Evolutionary conservation across 495 filamentous ascomycete genomes (phyloP), one percentile per base, ranked within the genome.

Genomic region (Chaetomium tenue): DNA sequence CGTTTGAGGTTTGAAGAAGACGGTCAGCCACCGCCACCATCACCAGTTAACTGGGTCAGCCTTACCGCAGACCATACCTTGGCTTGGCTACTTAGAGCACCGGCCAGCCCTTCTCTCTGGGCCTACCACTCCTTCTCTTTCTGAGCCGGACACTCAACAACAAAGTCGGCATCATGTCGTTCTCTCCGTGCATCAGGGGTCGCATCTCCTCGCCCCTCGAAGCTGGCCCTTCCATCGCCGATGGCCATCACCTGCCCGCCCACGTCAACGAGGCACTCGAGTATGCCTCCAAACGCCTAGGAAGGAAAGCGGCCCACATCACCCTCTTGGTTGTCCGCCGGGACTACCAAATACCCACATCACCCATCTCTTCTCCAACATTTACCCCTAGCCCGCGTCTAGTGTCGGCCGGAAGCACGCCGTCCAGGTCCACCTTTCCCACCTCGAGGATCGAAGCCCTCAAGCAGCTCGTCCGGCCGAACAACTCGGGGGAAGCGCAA

Each of bases 171-270:
- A 28, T 7, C 59, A 52, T 52, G 47, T 26, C 47, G 5, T 61
- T 26, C 37, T 61, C 47, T 42, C 47, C 47, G 20, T 53, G 30
- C 58, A 62, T 81, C 53, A 84, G 79, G 73, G 74, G 75, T 46
- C 74, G 73, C 58, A 85, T 84, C 64, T 84, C 83, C 0, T 76
- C 80, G 46, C 82, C 83, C n/a, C 77, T 85, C 46, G 83, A 84
- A 64, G 82, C 83, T 20, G 81, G 82, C 7, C 68, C 71, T 0
- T 83, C 81, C 44, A 73, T 84, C 50, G 74, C 79, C 50, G 82
- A 83, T 57, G 69, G 70, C 51, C 73, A 80, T 65, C 77, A 81
- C 33, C 73, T 84, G 8, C 80, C 83, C 2, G 63, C 69, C 37
- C 71, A 74, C 47, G 61, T 85, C 57, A 75, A 65, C 16, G 67